Conservation (phyloP, 176 grass and related monocot genomes). For the Zizania latifolia region DNA sequence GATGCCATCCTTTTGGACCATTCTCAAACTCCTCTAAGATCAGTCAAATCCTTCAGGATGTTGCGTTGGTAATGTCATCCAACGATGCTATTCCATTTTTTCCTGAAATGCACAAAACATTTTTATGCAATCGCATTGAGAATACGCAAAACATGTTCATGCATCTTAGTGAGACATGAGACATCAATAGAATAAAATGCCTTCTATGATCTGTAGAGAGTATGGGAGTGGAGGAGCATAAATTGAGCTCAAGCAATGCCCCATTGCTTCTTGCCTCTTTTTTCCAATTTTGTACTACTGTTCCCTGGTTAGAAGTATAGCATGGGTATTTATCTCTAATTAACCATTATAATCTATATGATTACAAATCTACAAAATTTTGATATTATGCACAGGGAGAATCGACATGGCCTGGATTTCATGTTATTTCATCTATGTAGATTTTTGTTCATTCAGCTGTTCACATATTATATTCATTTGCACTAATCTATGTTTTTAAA, state of each 20-base stretch:
- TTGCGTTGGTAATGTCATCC: slow-evolving; percentile 69
- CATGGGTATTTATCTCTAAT: background rate
- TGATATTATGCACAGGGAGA: background rate
- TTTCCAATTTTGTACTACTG: background rate
- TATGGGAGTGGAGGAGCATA: background rate
- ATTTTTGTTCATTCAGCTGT: background rate
- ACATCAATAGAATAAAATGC: background rate
- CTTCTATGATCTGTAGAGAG: slow-evolving; percentile 3
- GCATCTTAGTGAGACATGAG: no score
- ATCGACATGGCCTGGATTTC: background rate
- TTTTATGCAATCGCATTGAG: background rate
- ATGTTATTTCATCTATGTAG: slow-evolving; percentile 17
- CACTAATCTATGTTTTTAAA: slow-evolving; percentile 17
- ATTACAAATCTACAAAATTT: background rate
- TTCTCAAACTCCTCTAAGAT: slow-evolving; percentile 91
- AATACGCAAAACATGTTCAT: no score
- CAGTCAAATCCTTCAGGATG: slow-evolving; percentile 94
- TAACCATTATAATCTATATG: background rate
- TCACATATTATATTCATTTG: background rate
- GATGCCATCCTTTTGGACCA: slow-evolving; percentile 95
- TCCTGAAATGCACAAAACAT: slow-evolving; percentile 11
- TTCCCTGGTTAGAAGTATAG: background rate
- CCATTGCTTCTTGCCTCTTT: background rate
- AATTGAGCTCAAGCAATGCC: background rate
- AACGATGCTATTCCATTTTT: background rate